Evolutionary conservation across 352 stramenopile genomes (phyloP).

Genomic region (Phytopythium helicoides): DNA sequence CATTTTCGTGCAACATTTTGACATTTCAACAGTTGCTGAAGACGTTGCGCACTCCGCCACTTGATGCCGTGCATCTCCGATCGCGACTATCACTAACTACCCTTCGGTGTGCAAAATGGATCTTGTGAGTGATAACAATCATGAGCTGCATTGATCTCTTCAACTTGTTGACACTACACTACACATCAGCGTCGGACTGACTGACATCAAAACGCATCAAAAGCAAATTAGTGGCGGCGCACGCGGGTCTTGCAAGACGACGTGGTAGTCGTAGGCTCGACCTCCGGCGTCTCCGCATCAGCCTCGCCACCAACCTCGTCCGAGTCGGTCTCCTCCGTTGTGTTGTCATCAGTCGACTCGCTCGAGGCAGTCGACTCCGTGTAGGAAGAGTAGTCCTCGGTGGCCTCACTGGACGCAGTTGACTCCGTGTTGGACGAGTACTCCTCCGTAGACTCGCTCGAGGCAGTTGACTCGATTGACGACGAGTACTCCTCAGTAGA

Average conservation of each 20-base stretch:
- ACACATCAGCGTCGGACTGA: neutral
- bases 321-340: neutral
- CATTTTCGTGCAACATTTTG: no score
- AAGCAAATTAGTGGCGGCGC: neutral
- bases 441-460: neutral
- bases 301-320: neutral
- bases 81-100: no score
- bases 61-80: no score
- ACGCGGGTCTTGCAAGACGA: slow-evolving; percentile 5
- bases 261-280: neutral
- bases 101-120: no score
- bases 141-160: neutral
- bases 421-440: neutral
- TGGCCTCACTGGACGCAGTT: neutral
- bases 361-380: neutral
- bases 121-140: no score
- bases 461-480: neutral
- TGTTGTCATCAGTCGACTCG: neutral
- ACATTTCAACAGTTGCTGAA: no score
- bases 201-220: neutral
- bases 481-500: neutral
- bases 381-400: neutral
- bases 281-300: neutral
- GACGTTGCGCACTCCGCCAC: no score
- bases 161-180: neutral